Evolutionary conservation across 768 basidiomycete species (phyloP), one percentile per base, ranked within the genome.

Genomic region (Termitomyces sp.): DNA sequence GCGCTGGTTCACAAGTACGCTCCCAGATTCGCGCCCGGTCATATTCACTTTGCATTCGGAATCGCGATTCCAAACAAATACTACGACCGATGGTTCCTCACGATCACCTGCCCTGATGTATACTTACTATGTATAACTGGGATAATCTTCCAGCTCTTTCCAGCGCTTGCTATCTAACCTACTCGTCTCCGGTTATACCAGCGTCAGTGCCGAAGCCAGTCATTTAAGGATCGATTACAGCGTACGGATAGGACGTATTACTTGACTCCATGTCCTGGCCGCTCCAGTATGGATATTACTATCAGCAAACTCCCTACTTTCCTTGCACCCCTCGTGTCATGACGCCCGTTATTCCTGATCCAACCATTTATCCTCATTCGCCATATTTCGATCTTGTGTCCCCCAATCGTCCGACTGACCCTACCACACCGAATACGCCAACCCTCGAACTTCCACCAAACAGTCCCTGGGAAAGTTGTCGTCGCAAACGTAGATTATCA

Each of bases 371-470:
- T 57, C 34, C 43, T 41, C 36, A 14, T 22, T 58, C 44, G 13
- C 57, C 57, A 16, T 58, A 58, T 46, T 52, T 20, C 27, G 31
- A 41, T 44, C n/a, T 9, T 47, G 26, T 8, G 5, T 47, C 20
- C 37, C 44, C 50, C 8, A 18, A 58, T 46, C 43, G 27, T 37
- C 42, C 50, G 9, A 32, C 24, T 27, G 51, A 58, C 18, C 57
- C 51, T 5, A 58, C 57, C 6, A 58, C 57, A 46, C 57, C 50
- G 3, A 58, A 53, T 12, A 50, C 44, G 7, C 55, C 46, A 31
- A 22, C 41, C 4, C 14, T 31, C n/a, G 49, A 36, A 20, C 32
- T 53, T 46, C 44, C 27, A 1, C 24, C 44, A 1, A 8, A 31
- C 4, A 12, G n/a, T 26, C 48, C 32, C 8, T 50, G 56, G 48